Evolutionary conservation across 1,284 basidiomycete species (phyloP), one percentile per base, ranked within the genome.

Genomic region (Cutaneotrichosporon cutaneum): DNA sequence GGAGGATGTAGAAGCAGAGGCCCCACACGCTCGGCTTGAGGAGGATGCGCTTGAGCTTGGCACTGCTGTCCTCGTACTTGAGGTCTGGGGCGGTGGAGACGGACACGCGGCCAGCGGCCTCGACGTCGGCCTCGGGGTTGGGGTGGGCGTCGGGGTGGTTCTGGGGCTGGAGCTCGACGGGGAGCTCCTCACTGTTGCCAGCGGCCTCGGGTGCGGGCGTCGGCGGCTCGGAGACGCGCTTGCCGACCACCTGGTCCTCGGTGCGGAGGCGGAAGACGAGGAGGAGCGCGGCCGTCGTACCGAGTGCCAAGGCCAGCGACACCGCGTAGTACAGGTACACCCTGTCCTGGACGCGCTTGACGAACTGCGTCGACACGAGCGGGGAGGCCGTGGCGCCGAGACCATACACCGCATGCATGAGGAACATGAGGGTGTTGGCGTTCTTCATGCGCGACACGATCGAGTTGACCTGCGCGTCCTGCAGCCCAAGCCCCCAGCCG

Each of bases 301-400:
- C 63, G 2, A 84, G 58, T 0, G 85, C 82, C 5, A 89, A 72
- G 0, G 81, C 85, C 0, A 88, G 79, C 0, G 87, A 87, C 3
- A 82, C 81, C 4, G 88, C 75, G 70, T 85, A 90, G 70, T 88
- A 84, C 71, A 84, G 85, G 13, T 85, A 86, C 50, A 76, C 74
- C 82, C 85, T 85, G 24, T 54, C 77, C 75, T 5, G 68, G 67
- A 60, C 82, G 44, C 60, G 67, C 59, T 84, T 81, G 21, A 86
- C 80, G 65, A 89, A 90, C 59, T 87, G 84, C 0, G 89, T 90
- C 0, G 88, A 82, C 0, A 86, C 84, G 4, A 90, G 81, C 0
- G 88, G 89, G 0, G 87, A 79, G 13, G 82, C 78, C 42, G 90
- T 84, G 0, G 89, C 89, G 1, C 88, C 88, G 2, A 85, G 69